Percentiles rank a stretch among this genome's conserved stretches.
Conservation (phyloP, 208 protist species). For the Wallacemonas sp. region DNA sequence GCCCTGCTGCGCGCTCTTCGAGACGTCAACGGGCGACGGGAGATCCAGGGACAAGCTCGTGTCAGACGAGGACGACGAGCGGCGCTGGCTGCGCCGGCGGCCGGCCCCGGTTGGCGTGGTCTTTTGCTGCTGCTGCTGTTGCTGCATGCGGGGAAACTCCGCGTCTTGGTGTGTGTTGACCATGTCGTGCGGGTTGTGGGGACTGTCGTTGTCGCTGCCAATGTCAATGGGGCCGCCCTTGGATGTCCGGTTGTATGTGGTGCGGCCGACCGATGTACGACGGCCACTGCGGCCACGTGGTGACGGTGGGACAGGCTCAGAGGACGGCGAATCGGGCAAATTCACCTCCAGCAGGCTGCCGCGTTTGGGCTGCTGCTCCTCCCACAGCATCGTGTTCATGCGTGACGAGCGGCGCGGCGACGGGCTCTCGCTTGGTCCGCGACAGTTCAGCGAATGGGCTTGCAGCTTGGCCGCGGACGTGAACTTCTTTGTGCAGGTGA, state of each 20-base stretch:
- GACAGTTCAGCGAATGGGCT: constrained; percentile 73
- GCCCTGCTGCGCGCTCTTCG: constrained; percentile 24
- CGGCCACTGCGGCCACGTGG: neutral
- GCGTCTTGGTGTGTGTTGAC: constrained; percentile 68
- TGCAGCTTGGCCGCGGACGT: constrained; percentile 72
- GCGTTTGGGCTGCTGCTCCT: constrained; percentile 55
- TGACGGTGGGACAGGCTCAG: constrained; percentile 10
- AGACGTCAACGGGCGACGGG: constrained; percentile 57
- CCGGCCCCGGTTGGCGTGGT: neutral
- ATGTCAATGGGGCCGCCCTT: constrained; percentile 74
- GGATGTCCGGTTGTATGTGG: constrained; percentile 65
- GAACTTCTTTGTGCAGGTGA: constrained; percentile 85
- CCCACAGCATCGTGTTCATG: constrained; percentile 86
- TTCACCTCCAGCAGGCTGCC: constrained; percentile 71
- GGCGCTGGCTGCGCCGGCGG: constrained; percentile 12
- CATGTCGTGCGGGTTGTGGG: constrained; percentile 56
- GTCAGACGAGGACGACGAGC: constrained; percentile 17
- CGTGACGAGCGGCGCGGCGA: constrained; percentile 78
- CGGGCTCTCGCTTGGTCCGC: constrained; percentile 74
- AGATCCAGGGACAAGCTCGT: constrained; percentile 57
- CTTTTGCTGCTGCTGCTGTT: constrained; percentile 19
- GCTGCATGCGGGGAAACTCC: constrained; percentile 42
- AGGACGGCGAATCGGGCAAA: constrained; percentile 35
- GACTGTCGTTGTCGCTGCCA: constrained; percentile 49
- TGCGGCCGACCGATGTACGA: constrained; percentile 32